These are phyloP conservation scores for Phaffia australis DNA, from an alignment of 768 basidiomycete genomes.

Conservation along the genomic window DNA sequence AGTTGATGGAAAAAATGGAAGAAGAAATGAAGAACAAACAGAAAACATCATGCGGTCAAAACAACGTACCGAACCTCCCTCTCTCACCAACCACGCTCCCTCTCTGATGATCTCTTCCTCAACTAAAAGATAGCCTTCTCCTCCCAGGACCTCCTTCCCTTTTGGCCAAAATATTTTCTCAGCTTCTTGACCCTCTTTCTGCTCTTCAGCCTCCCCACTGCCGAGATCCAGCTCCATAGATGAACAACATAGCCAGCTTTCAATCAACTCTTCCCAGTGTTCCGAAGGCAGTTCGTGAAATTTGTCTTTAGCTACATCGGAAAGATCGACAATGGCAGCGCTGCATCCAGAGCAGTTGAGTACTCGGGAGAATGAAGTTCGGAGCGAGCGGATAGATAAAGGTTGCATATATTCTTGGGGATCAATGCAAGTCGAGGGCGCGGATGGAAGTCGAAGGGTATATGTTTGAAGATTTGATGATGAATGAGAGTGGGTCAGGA, in stretches of 20 bases:
- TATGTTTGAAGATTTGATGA: conserved; percentile 48
- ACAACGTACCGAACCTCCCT: conserved; percentile 49
- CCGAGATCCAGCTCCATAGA: conserved; percentile 72
- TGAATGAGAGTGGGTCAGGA: conserved; percentile 47
- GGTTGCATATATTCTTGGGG: conserved; percentile 31
- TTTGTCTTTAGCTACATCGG: conserved; percentile 11
- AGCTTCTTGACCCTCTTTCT: conserved; percentile 35
- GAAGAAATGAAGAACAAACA: conserved; percentile 17
- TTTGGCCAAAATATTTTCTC: conserved; percentile 64
- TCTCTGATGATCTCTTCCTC: conserved; percentile 50
- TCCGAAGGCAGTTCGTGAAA: conserved; percentile 88
- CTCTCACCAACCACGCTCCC: conserved; percentile 33
- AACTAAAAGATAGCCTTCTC: conserved; percentile 78
- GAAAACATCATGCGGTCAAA: conserved; percentile 24
- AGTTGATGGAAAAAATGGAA: conserved; percentile 24
- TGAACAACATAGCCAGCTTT: conserved; percentile 95
- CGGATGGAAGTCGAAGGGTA: conserved; percentile 45
- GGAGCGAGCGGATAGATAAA: conserved; percentile 61
- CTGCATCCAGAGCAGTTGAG: conserved; percentile 74
- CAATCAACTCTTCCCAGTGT: conserved; percentile 93
- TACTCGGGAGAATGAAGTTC: conserved; percentile 47
- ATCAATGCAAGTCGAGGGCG: conserved; percentile 29
- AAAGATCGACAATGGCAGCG: conserved; percentile 47
- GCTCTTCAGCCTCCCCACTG: conserved; percentile 44
- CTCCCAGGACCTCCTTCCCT: conserved; percentile 63